Evolutionary conservation across 208 protist species (phyloP).

Genomic region (Leptomonas pyrrhocoris): DNA sequence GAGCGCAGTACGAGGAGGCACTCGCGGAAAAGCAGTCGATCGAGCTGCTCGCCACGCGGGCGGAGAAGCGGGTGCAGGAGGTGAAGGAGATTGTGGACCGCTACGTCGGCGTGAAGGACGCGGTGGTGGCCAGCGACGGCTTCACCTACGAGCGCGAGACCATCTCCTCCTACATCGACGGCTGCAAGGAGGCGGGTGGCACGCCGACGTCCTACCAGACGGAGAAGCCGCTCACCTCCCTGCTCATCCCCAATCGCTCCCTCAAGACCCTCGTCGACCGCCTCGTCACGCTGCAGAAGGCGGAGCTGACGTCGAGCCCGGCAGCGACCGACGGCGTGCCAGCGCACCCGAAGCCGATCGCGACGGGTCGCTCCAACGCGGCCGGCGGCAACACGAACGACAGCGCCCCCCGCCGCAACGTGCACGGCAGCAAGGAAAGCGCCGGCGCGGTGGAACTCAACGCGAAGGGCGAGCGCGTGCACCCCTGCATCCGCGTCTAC

Average conservation of each 20-base stretch:
- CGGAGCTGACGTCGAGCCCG: constrained; percentile 17
- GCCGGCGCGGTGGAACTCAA: constrained; percentile 41
- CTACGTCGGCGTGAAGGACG: constrained; percentile 77
- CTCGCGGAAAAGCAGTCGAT: constrained; percentile 61
- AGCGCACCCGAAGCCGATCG: constrained; percentile 19
- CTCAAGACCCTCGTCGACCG: constrained; percentile 82
- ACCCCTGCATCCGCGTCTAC: constrained; percentile 90
- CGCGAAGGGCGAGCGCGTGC: constrained; percentile 66
- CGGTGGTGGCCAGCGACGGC: constrained; percentile 90
- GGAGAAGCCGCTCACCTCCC: constrained; percentile 58
- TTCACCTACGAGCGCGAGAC: constrained; percentile 91
- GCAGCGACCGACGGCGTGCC: constrained; percentile 7
- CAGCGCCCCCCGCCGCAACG: constrained; percentile 19
- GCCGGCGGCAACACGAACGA: constrained; percentile 2
- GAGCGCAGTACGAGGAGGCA: constrained; percentile 65
- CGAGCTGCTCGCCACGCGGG: constrained; percentile 36
- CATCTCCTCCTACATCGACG: constrained; percentile 79
- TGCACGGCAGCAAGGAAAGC: constrained; percentile 30
- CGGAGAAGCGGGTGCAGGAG: constrained; percentile 59
- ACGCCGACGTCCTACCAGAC: constrained; percentile 78
- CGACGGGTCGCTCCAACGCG: constrained; percentile 18
- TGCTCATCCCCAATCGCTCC: constrained; percentile 80
- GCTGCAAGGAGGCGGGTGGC: constrained; percentile 49
- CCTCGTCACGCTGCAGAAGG: constrained; percentile 43
- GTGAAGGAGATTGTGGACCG: constrained; percentile 66